Conservation (phyloP, 495 filamentous ascomycete species). For the Tuber melanosporum region DNA sequence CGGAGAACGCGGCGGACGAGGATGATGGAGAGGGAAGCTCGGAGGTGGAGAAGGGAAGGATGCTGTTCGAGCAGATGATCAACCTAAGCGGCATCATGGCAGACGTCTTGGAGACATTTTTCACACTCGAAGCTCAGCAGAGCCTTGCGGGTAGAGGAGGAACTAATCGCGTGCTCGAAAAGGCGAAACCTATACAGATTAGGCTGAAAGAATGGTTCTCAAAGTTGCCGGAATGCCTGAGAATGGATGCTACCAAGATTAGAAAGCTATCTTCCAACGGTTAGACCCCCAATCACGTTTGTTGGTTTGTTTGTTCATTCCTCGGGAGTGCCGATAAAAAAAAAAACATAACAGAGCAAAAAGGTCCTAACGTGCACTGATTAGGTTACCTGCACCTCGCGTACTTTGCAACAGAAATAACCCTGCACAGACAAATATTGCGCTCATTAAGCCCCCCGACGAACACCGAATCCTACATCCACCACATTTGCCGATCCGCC, state of each 20-base stretch:
- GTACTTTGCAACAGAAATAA: slow-evolving; percentile 80
- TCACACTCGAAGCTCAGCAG: slow-evolving; percentile 47
- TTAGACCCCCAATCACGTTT: slow-evolving; percentile 39
- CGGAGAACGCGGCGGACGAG: slow-evolving; percentile 51
- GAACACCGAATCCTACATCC: slow-evolving; percentile 61
- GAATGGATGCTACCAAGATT: slow-evolving; percentile 54
- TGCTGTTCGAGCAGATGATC: slow-evolving; percentile 67
- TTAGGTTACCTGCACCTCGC: slow-evolving; percentile 74
- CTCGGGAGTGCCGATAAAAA: background rate
- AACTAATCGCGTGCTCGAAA: slow-evolving; percentile 53
- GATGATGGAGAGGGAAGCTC: slow-evolving; percentile 53
- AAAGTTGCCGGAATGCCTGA: slow-evolving; percentile 56
- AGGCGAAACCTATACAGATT: slow-evolving; percentile 76
- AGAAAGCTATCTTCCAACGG: slow-evolving; percentile 46
- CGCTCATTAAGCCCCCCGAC: slow-evolving; percentile 52
- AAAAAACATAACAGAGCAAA: slow-evolving; percentile 1
- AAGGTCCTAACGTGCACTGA: slow-evolving; percentile 15
- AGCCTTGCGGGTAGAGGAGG: slow-evolving; percentile 43
- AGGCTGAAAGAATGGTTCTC: slow-evolving; percentile 77
- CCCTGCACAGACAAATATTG: slow-evolving; percentile 73
- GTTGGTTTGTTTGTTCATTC: slow-evolving; percentile 9
- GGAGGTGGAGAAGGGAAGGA: slow-evolving; percentile 62
- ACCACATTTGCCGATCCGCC: slow-evolving; percentile 91
- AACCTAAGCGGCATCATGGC: slow-evolving; percentile 66
- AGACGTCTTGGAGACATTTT: slow-evolving; percentile 73